Conservation (phyloP, 202 grass and related monocot species). For the Elaeis oleifera region DNA sequence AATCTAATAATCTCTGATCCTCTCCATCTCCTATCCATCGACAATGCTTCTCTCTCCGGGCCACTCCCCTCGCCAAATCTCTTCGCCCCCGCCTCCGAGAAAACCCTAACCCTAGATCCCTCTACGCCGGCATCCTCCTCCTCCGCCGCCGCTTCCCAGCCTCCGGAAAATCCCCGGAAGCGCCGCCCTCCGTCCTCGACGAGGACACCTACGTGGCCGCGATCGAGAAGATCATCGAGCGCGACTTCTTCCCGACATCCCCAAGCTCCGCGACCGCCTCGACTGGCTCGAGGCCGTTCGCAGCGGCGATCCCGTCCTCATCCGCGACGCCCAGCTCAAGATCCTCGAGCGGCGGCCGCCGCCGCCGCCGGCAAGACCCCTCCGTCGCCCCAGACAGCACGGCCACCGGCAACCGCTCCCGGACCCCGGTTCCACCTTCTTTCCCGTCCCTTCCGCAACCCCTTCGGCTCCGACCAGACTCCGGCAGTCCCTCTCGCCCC, state of each 20-base stretch:
- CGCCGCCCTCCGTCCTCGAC: slow-evolving; percentile 58
- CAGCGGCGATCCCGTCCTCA: slow-evolving; percentile 61
- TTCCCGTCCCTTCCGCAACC: slow-evolving; percentile 40
- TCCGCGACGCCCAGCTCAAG: slow-evolving; percentile 87
- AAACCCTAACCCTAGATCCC: slow-evolving; percentile 19
- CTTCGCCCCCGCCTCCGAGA: slow-evolving; percentile 23
- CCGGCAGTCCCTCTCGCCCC: background rate
- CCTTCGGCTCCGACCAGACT: background rate
- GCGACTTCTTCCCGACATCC: slow-evolving; percentile 92
- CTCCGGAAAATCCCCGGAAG: slow-evolving; percentile 25
- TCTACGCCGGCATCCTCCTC: slow-evolving; percentile 22
- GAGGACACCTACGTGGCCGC: slow-evolving; percentile 80
- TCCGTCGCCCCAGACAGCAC: slow-evolving; percentile 14
- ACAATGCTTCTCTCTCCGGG: slow-evolving; percentile 77
- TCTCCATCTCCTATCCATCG: too few species aligned
- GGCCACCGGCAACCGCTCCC: slow-evolving; percentile 16
- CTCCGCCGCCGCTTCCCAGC: slow-evolving; percentile 4
- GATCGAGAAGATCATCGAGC: slow-evolving; percentile 84
- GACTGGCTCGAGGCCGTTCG: slow-evolving; percentile 90
- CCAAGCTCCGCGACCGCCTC: slow-evolving; percentile 74
- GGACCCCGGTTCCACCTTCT: slow-evolving; percentile 37
- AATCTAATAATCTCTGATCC: too few species aligned
- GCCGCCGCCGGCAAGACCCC: slow-evolving; percentile 12
- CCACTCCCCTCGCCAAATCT: slow-evolving; percentile 60
- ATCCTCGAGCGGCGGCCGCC: slow-evolving; percentile 63